Base-by-base conservation (phyloP, 495 filamentous ascomycete genomes). In the Penicillium manginii region DNA sequence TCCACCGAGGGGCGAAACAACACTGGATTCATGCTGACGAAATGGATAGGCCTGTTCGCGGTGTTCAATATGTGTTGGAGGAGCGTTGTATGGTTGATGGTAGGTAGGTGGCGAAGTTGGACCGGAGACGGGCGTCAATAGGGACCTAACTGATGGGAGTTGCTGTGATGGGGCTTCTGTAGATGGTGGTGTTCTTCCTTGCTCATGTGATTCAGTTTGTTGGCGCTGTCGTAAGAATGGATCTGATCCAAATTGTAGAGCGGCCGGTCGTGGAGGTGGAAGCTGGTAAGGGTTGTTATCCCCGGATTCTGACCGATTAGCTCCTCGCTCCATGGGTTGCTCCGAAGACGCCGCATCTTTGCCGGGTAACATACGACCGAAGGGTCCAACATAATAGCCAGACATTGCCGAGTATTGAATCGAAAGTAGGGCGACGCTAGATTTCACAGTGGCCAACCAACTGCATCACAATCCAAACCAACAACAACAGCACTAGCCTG, bases 311-410 rank as follows among this genome's bases (percentile, higher is more conserved):
- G 66, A 67, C 32, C 62, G 64, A 62, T 76, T 76, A 70, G 70
- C 65, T 66, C 68, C 47, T 54, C 42, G 65, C 58, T 72, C 67
- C 50, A 65, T 60, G 54, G 72, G 64, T 60, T 69, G 73, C 56
- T 67, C 65, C 52, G 67, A 47, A 51, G 66, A 61, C 52, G 62
- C 59, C 33, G 63, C 55, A 55, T 76, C 70, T 52, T 39, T 64
- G 47, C 65, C 57, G 61, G 78, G 73, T 68, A 78, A 79, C 72
- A 75, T 80, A 74, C 76, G 73, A 67, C 80, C 78, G 64, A 81
- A 82, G 48, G 73, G 73, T 67, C 78, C 78, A 58, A 70, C 71
- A 60, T 76, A 76, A 59, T 73, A 79, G 54, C 64, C 59, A 29
- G 65, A 75, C 78, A 81, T 81, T 67, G 62, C 62, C n/a, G 60